Evolutionary conservation across 2,329 filamentous ascomycete genomes (phyloP), one percentile per base, ranked within the genome.

Genomic region (Alternaria burnsii): DNA sequence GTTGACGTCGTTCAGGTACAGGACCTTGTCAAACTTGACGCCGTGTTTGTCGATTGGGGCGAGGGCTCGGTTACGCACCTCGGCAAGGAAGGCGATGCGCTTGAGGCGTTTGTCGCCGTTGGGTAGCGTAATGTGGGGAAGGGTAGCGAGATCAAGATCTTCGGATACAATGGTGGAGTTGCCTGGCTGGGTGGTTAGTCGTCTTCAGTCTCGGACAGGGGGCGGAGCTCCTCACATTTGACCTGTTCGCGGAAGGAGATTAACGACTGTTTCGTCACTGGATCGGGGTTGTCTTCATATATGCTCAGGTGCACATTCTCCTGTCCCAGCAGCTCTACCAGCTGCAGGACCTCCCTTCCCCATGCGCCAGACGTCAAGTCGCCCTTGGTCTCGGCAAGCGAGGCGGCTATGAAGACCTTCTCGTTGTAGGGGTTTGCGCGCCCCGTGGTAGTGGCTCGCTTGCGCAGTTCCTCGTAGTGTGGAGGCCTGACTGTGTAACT

Each of bases 391-490:
- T 93, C 89, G 67, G 90, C 90, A 55, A 93, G 82, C 69, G 88
- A 91, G 16, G 90, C 87, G 1, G 88, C 88, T 52, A 93, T 90
- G 71, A 90, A 93, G n/a, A 93, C 81, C 69, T 88, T 90, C 74
- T 92, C 88, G 51, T 86, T 82, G 55, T 81, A 76, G 2, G 80
- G 70, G 63, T 88, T 88, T 8, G 81, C 85, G 47, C 84, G 73
- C 4, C 79, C 80, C 9, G 75, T 66, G 3, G 62, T 62, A 9
- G 72, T 60, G 1, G 78, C 73, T 9, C 75, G 73, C 54, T 76
- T 61, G n/a, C 77, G 78, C 10, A 83, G 71, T 51, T 77, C 75
- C 41, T 77, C 59, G 67, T 88, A 88, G 70, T 86, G 85, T 9
- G 79, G 65, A 6, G 86, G 86, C 16, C 79, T 81, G 58, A 80